phyloP scores from a whole-genome alignment of 257 asterid species.

The Striga asiatica region DNA sequence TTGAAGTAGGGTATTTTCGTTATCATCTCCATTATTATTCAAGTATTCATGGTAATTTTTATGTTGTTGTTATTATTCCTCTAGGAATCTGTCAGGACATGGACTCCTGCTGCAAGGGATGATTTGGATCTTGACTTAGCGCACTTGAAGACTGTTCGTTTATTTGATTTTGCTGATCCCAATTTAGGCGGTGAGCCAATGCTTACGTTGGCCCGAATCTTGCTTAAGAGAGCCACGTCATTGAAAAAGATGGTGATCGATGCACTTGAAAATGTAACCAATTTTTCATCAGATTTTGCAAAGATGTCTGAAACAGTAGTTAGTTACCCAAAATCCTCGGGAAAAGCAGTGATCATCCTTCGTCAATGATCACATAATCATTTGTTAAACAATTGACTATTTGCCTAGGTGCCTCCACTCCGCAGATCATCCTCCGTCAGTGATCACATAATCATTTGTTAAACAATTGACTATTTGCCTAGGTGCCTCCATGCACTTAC shows the following conservation, averaged over 20 bases:
- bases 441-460: too few relatives aligned
- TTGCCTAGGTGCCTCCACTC: too few relatives aligned
- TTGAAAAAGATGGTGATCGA: background rate
- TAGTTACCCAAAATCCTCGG: background rate
- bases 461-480: too few relatives aligned
- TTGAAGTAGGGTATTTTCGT: too few relatives aligned
- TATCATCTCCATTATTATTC: too few relatives aligned
- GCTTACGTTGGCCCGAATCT: background rate
- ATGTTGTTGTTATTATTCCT: background rate
- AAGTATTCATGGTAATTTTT: too few relatives aligned
- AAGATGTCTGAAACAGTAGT: background rate
- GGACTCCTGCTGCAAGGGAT: background rate
- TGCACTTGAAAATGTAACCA: background rate
- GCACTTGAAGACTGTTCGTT: background rate
- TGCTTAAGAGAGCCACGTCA: background rate
- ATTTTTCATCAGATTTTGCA: background rate
- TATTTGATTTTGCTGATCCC: background rate
- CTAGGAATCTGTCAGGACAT: background rate
- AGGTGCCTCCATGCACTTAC: too few relatives aligned
- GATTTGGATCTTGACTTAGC: background rate
- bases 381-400: too few relatives aligned
- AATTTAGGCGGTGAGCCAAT: background rate
- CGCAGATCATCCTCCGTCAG: too few relatives aligned
- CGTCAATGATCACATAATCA: background rate
- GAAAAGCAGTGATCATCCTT: background rate